Conservation (phyloP, 352 stramenopile species). For the Phytopythium mirpurense region DNA sequence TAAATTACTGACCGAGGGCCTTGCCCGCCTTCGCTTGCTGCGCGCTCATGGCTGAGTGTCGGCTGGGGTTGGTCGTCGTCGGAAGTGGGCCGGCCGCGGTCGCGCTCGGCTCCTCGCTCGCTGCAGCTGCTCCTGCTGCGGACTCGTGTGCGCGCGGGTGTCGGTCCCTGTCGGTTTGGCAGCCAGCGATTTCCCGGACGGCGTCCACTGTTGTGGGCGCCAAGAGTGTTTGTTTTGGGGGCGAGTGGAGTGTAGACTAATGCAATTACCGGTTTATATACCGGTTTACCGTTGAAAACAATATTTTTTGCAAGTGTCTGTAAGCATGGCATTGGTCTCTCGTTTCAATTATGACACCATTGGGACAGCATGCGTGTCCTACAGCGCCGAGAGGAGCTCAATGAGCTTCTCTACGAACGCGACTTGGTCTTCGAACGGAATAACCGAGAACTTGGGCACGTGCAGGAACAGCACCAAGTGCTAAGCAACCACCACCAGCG, state of each 20-base stretch:
- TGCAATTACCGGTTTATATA: no score
- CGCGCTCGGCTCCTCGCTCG: not conserved
- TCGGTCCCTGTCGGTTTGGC: not conserved
- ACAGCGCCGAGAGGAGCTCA: constrained; percentile 32
- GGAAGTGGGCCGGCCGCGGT: constrained; percentile 8
- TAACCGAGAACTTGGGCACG: constrained; percentile 55
- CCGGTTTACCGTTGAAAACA: no score
- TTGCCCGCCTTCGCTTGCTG: constrained; percentile 2
- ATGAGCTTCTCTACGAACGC: constrained; percentile 55
- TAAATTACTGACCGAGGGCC: constrained; percentile 1
- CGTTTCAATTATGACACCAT: no score
- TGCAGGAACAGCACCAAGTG: constrained; percentile 73
- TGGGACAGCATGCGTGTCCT: no score
- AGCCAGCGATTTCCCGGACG: not conserved
- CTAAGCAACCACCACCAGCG: constrained; percentile 15
- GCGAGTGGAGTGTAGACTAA: not conserved
- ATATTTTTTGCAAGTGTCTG: no score
- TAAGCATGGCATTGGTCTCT: no score
- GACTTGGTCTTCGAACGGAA: constrained; percentile 58
- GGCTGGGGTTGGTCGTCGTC: not conserved
- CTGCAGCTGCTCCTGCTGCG: not conserved
- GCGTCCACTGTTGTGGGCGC: not conserved
- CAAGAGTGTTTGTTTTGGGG: not conserved
- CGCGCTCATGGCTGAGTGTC: not conserved
- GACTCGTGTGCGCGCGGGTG: not conserved